Percentiles rank a stretch among this genome's conserved stretches.
Conservation (phyloP, 75 land plant genomes). For the Picea sitchensis region DNA sequence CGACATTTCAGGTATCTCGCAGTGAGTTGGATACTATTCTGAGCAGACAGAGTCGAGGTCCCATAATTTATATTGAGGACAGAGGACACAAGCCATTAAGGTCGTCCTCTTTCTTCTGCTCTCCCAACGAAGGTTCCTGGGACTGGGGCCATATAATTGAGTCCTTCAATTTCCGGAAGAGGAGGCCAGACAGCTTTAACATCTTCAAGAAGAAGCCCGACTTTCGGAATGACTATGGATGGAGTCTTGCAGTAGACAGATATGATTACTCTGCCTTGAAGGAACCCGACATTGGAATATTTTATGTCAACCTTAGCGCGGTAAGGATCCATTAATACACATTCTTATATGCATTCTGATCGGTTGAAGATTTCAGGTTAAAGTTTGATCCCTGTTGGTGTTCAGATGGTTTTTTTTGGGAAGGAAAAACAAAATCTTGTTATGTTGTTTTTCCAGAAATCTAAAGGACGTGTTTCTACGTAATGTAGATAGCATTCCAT, state of each 20-base stretch:
- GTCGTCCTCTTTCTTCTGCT: not conserved
- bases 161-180: conserved; percentile 8
- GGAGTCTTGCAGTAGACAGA: conserved; percentile 53
- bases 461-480: too few relatives aligned
- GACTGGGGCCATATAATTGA: conserved; percentile 39
- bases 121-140: conserved; percentile 12
- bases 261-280: conserved; percentile 42
- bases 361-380: too few relatives aligned
- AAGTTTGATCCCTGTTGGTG: too few relatives aligned
- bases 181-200: conserved; percentile 46
- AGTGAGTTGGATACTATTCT: conserved; percentile 26
- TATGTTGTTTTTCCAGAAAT: too few relatives aligned
- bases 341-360: too few relatives aligned
- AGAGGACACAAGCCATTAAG: conserved; percentile 13
- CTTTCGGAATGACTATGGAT: conserved; percentile 67
- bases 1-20: conserved; percentile 30
- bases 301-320: conserved; percentile 70
- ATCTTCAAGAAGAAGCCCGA: conserved; percentile 50
- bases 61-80: conserved; percentile 40
- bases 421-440: too few relatives aligned
- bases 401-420: too few relatives aligned
- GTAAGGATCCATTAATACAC: conserved; percentile 21
- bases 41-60: conserved; percentile 44
- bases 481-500: too few relatives aligned
- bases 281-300: conserved; percentile 50